Conservation (phyloP, 2,329 filamentous ascomycete species). For the Alternaria gaisen region DNA sequence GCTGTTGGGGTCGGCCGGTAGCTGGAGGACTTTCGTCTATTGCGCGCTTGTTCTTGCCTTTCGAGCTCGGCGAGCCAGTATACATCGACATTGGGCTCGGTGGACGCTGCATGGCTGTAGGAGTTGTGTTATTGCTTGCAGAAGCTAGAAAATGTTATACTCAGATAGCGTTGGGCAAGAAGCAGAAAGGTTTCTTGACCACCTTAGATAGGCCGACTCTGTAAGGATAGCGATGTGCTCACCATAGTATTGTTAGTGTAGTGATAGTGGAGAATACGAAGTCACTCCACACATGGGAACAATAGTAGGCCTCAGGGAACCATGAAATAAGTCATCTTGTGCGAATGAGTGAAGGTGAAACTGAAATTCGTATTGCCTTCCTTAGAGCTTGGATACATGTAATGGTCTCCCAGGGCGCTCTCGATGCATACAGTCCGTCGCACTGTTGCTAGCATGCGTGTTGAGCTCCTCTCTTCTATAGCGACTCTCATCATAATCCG, state of each 20-base stretch:
- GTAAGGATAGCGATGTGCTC: neutral
- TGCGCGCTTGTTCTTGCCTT: conserved; percentile 34
- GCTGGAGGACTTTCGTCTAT: conserved; percentile 18
- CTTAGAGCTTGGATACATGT: neutral
- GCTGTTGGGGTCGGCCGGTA: neutral
- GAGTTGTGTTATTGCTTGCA: neutral
- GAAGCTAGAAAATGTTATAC: neutral
- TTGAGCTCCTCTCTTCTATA: neutral
- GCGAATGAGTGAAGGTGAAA: neutral
- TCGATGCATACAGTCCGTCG: neutral
- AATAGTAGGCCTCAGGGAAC: neutral
- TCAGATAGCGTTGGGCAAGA: neutral
- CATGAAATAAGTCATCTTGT: neutral
- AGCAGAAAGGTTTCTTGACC: too few relatives aligned
- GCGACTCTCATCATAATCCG: neutral
- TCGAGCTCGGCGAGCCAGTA: conserved; percentile 3
- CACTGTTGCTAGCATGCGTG: neutral
- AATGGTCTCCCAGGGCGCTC: neutral
- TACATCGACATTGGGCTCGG: conserved; percentile 18
- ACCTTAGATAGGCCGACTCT: neutral
- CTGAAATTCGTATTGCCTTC: neutral
- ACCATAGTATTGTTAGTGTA: neutral
- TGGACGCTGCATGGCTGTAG: conserved; percentile 9
- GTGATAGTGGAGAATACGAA: neutral
- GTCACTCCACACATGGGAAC: neutral